A percentile compares a stretch with the other conserved stretches of the same genome.
phyloP scores from a whole-genome alignment of 768 basidiomycete genomes.

The Boletus sensibilis region DNA sequence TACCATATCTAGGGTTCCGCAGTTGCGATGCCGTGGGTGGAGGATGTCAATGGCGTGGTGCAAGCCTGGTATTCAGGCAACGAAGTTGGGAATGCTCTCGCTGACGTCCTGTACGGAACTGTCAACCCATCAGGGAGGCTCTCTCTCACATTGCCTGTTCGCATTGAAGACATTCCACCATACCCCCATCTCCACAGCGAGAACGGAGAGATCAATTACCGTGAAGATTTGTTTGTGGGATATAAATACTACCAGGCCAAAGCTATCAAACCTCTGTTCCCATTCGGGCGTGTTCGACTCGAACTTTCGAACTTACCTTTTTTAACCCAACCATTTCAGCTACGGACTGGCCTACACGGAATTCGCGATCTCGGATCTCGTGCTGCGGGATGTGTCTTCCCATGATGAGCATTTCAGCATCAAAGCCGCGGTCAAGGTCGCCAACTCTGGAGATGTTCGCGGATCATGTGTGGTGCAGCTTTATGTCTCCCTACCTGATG shows the following conservation, averaged over 20 bases:
- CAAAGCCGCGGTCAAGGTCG: background rate
- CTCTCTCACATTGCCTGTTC: background rate
- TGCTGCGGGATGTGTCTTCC: background rate
- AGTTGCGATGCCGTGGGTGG: background rate
- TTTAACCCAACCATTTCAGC: background rate
- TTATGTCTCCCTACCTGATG: background rate
- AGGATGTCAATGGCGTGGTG: background rate
- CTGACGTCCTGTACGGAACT: background rate
- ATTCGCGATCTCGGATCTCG: background rate
- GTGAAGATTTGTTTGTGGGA: background rate
- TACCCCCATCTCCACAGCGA: background rate
- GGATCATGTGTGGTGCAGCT: background rate
- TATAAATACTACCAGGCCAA: background rate
- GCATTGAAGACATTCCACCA: background rate
- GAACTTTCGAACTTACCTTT: background rate
- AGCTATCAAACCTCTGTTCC: background rate
- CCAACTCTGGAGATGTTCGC: background rate
- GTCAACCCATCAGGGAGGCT: background rate
- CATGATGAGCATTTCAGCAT: background rate
- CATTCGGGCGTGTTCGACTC: background rate
- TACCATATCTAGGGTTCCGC: background rate
- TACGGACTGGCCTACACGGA: background rate
- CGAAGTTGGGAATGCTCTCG: background rate
- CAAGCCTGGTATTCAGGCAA: background rate
- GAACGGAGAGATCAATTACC: background rate